Percentiles rank a stretch among this genome's conserved stretches.
phyloP scores from a whole-genome alignment of 1,284 basidiomycete species.

The Nidula niveotomentosa region DNA sequence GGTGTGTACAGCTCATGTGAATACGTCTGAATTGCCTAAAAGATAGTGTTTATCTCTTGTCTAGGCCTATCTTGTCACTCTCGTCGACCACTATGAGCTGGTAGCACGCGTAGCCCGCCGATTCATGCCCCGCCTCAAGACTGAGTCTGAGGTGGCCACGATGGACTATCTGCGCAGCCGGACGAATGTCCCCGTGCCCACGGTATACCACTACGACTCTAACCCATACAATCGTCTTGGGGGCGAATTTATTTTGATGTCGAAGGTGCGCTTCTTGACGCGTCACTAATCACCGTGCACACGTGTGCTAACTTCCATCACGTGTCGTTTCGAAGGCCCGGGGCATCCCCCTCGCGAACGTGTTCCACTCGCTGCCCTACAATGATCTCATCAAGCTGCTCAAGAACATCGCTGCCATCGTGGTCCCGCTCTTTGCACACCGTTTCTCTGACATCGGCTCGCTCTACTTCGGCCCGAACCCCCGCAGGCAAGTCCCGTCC shows the following conservation, averaged over 20 bases:
- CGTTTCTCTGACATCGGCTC: constrained; percentile 74
- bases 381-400: constrained; percentile 60
- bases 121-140: constrained; percentile 82
- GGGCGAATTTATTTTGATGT: constrained; percentile 83
- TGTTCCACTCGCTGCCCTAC: constrained; percentile 69
- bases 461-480: constrained; percentile 57
- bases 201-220: constrained; percentile 72
- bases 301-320: background rate
- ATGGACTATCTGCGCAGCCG: constrained; percentile 71
- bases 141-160: constrained; percentile 80
- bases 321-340: constrained; percentile 49
- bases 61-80: constrained; percentile 73
- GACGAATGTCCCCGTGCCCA: constrained; percentile 70
- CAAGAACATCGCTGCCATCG: constrained; percentile 60
- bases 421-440: constrained; percentile 73
- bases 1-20: constrained; percentile 27
- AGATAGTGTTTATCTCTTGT: constrained; percentile 3
- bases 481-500: constrained; percentile 22
- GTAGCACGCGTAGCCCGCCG: constrained; percentile 78
- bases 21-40: background rate
- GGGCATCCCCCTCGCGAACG: constrained; percentile 64
- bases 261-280: constrained; percentile 52
- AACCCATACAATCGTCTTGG: constrained; percentile 82
- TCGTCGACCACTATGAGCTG: constrained; percentile 58
- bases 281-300: background rate